Base-by-base conservation (phyloP, 768 basidiomycete species). In the Lactarius hengduanensis region DNA sequence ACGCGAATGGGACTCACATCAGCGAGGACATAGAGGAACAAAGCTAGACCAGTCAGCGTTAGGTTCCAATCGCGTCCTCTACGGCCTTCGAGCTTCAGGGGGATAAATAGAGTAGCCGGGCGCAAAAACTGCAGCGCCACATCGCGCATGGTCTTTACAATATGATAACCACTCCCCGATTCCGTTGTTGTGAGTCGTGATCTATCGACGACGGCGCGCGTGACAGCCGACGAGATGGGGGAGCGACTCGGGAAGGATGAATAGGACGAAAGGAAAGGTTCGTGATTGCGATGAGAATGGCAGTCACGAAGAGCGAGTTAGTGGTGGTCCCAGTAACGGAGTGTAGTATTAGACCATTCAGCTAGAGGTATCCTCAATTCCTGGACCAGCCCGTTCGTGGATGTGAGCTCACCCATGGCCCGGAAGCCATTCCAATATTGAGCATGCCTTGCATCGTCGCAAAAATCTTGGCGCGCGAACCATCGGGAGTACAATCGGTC, bases 211-310 rank as follows among this genome's bases (percentile, higher is more conserved):
- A 58, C 13, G 55, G n/a, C 30, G 15, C 38, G 34, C 22, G 45
- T 61, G 50, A 28, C 28, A 68, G 28, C 22, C 68, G 70, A 38
- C 54, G 64, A 20, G 62, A 62, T 16, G 57, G 60, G 13, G 47
- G 18, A 71, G 64, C 18, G 70, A 71, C 60, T 71, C 70, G 22
- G 70, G 70, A 58, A 71, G 65, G 50, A 71, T 62, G 16, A 71
- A 59, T 30, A 66, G 11, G 38, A 59, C 65, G 47, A 71, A 71
- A 69, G 6, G 34, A 11, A n/a, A 71, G 18, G 58, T 71, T 69
- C 15, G 63, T 18, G 3, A 70, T 3, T 43, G 68, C 70, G 45
- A 69, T 69, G 41, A 36, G 54, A 57, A 71, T 70, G 7, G 70
- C 62, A 36, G 59, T 47, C 6, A 38, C 60, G 41, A 71, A 71